Percentiles rank a stretch among this genome's conserved stretches.
These are phyloP conservation scores for Podila clonocystis DNA, from an alignment of 192 early-diverging fungal genomes.

Conservation along the genomic window DNA sequence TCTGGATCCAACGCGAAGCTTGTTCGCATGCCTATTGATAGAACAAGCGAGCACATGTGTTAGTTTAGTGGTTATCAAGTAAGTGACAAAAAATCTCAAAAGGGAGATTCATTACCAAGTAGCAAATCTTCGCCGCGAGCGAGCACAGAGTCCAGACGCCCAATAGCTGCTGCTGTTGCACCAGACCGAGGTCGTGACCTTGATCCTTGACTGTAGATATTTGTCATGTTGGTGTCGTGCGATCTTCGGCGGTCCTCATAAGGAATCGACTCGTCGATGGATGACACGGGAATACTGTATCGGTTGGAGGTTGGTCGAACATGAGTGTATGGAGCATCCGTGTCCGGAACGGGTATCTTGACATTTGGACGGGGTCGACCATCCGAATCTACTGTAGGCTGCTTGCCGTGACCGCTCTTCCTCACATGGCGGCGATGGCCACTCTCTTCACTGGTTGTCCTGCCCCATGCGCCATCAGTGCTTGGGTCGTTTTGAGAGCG, in stretches of 20 bases:
- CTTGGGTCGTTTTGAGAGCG: background rate
- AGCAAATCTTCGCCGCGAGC: slow-evolving; percentile 37
- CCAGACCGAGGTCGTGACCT: slow-evolving; percentile 40
- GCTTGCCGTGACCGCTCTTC: background rate
- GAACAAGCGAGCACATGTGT: background rate
- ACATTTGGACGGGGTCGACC: background rate
- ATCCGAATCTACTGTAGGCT: background rate
- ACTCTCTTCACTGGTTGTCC: background rate
- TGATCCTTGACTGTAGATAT: slow-evolving; percentile 5
- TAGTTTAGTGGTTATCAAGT: background rate
- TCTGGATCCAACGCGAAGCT: slow-evolving; percentile 39
- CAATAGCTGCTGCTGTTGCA: slow-evolving; percentile 44
- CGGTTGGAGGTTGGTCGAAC: background rate
- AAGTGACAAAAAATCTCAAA: background rate
- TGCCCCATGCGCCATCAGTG: background rate
- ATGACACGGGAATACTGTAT: background rate
- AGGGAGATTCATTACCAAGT: slow-evolving; percentile 17
- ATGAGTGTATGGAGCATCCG: background rate
- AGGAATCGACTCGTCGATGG: slow-evolving; percentile 3
- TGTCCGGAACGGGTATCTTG: slow-evolving; percentile 1
- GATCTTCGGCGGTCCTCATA: slow-evolving; percentile 4
- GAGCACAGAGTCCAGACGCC: slow-evolving; percentile 37
- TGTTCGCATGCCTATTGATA: slow-evolving; percentile 33
- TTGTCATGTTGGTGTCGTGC: slow-evolving; percentile 14
- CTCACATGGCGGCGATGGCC: background rate